A percentile compares a stretch with the other conserved stretches of the same genome.
phyloP scores from a whole-genome alignment of 139 green algal species.

The Medakamo hakoo region DNA sequence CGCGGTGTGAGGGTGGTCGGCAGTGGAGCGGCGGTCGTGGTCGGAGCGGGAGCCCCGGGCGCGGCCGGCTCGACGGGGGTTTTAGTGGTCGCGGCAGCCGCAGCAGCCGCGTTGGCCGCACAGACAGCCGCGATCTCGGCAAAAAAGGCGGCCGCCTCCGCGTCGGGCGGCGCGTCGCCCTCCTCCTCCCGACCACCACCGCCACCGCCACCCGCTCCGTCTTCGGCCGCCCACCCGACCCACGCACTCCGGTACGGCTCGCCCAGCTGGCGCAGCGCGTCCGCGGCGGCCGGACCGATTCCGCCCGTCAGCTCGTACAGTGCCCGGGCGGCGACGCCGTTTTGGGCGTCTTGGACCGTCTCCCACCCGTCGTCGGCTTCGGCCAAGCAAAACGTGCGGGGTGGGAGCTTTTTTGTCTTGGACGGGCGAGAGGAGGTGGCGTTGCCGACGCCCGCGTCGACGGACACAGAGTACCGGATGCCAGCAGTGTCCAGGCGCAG shows the following conservation, averaged over 20 bases:
- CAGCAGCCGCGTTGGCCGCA: not conserved
- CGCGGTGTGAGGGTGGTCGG: not conserved
- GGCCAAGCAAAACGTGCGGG: slow-evolving; percentile 15
- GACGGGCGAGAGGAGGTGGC: not conserved
- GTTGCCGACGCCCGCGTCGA: slow-evolving; percentile 9
- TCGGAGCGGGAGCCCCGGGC: not conserved
- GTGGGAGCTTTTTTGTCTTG: slow-evolving; percentile 12
- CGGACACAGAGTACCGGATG: slow-evolving; percentile 22
- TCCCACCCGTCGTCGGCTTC: slow-evolving; percentile 43
- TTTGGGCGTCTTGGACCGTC: slow-evolving; percentile 66
- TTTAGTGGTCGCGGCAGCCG: too few species aligned
- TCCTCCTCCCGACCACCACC: not conserved
- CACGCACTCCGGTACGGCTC: slow-evolving; percentile 30
- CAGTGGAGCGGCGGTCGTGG: not conserved
- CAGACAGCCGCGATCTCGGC: slow-evolving; percentile 1
- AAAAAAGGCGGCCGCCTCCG: slow-evolving; percentile 10
- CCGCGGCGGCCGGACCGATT: not conserved
- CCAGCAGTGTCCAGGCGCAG: slow-evolving; percentile 13
- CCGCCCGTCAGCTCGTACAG: slow-evolving; percentile 18
- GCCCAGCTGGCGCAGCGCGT: slow-evolving; percentile 20
- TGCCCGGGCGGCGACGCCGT: slow-evolving; percentile 54
- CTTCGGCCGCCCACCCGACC: slow-evolving; percentile 23
- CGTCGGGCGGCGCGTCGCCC: not conserved
- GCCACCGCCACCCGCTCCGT: not conserved
- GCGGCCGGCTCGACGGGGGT: not conserved